A percentile compares a stretch with the other conserved stretches of the same genome.
Conservation (phyloP, 805 yeast species). For the Candida fluviatilis region DNA sequence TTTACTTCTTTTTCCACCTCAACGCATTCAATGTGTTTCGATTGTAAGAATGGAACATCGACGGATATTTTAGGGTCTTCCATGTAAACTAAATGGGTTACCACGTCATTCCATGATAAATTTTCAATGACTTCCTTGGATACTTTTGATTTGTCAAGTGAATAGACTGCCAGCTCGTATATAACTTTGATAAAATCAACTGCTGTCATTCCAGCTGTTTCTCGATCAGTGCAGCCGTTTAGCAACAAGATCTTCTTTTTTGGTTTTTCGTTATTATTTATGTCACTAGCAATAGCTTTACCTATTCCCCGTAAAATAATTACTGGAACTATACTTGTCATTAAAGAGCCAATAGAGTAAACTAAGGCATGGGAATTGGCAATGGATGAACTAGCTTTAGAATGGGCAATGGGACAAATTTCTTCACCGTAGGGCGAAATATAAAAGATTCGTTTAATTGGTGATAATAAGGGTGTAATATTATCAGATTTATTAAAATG, state of each 20-base stretch:
- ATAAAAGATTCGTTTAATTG: conserved; percentile 69
- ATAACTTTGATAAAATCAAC: conserved; percentile 54
- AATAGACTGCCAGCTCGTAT: conserved; percentile 52
- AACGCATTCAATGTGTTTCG: conserved; percentile 46
- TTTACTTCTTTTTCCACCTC: conserved; percentile 26
- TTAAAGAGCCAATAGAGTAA: conserved; percentile 82
- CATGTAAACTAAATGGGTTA: conserved; percentile 63
- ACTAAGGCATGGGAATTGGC: conserved; percentile 51
- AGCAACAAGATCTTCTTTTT: conserved; percentile 57
- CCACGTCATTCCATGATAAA: conserved; percentile 40
- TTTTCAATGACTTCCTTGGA: conserved; percentile 8
- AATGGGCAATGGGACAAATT: conserved; percentile 68
- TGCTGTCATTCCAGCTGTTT: conserved; percentile 67
- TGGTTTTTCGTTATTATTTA: conserved; percentile 6
- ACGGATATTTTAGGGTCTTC: conserved; percentile 48
- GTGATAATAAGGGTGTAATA: conserved; percentile 61
- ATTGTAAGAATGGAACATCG: conserved; percentile 35
- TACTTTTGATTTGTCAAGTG: conserved; percentile 23
- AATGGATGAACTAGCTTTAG: conserved; percentile 53
- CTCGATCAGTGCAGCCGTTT: conserved; percentile 77
- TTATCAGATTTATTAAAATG: conserved; percentile 60
- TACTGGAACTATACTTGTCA: conserved; percentile 84
- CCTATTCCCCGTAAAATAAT: conserved; percentile 72
- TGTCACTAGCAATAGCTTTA: conserved; percentile 43
- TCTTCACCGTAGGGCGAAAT: conserved; percentile 88